Base-by-base conservation (phyloP, 306 rosid species). In the Boehmeria nivea region DNA sequence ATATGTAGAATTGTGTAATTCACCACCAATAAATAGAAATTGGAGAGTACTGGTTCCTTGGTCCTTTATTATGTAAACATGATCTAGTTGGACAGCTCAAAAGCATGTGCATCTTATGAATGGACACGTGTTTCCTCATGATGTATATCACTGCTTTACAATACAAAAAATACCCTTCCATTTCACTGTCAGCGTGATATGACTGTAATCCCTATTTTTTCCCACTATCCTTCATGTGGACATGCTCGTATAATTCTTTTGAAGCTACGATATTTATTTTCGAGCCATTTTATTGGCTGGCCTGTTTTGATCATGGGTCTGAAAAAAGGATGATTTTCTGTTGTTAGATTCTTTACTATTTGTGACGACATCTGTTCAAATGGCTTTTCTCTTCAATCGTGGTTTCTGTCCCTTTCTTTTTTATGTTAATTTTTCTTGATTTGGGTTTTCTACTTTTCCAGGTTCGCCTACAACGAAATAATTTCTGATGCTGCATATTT, bases 391-490 rank as follows among this genome's bases (percentile, higher is more conserved):
- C n/a, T n/a, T n/a, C n/a, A n/a, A n/a, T n/a, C n/a, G n/a, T n/a
- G n/a, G 57, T 63, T 63, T 25, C 24, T 31, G 43, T 20, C 23
- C 61, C 24, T 26, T 52, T 31, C 57, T 37, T 28, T 17, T n/a
- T 27, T 14, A 24, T 0, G 17, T 6, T 3, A 8, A 57, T 39
- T 59, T 33, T 12, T 52, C 6, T 10, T 12, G 50, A 17, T 57
- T 38, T 36, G 18, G 37, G 43, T 21, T 43, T n/a, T 43, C 43
- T 52, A 31, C 56, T 62, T 60, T 40, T 68, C 51, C 82, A 90
- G 98, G 89, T 71, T 76, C 93, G 85, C 57, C n/a, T 84, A 87
- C n/a, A 76, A 75, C 64, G 95, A 84, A 73, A 81, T 91, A 40
- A 82, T 75, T 70, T 76, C 89, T 14, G 99, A 91, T 61, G 51